Conservation (phyloP, 176 grass and related monocot genomes). For the Hsuehochloa calcarea region DNA sequence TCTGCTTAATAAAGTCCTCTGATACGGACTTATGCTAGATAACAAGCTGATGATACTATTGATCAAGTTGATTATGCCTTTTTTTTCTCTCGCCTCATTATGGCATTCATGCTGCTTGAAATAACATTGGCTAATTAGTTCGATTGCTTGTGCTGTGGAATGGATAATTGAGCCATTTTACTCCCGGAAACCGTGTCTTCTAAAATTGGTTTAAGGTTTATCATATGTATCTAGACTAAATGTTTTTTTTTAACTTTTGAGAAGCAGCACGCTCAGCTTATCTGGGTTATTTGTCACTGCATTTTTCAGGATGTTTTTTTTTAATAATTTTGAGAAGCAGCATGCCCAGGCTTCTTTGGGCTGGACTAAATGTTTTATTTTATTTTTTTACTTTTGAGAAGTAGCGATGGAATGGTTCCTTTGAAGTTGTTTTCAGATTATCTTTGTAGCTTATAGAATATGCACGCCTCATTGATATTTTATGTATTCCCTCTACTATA, state of each 20-base stretch:
- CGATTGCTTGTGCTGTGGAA: not conserved
- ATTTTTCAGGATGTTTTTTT: too few species aligned
- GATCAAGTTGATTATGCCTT: not conserved
- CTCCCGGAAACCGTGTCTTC: not conserved
- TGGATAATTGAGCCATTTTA: not conserved
- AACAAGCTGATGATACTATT: not conserved
- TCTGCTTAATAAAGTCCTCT: not conserved
- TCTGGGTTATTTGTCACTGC: too few species aligned
- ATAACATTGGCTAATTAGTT: not conserved
- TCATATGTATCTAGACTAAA: not conserved
- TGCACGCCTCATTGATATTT: too few species aligned
- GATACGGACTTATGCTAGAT: not conserved
- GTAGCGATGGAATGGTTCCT: too few species aligned
- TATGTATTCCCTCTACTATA: too few species aligned
- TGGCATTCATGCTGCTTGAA: not conserved
- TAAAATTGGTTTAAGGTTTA: not conserved
- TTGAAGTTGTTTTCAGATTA: too few species aligned
- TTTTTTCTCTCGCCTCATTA: not conserved
- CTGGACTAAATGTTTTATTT: too few species aligned
- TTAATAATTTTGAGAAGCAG: too few species aligned
- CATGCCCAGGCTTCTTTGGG: too few species aligned
- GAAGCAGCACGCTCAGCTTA: not conserved
- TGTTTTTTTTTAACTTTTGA: not conserved
- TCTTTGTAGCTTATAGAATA: too few species aligned
- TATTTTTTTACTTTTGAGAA: too few species aligned